A percentile compares a stretch with the other conserved stretches of the same genome.
These are phyloP conservation scores for Colletotrichum sp. DNA, from an alignment of 2,329 filamentous ascomycete species.

Conservation along the genomic window DNA sequence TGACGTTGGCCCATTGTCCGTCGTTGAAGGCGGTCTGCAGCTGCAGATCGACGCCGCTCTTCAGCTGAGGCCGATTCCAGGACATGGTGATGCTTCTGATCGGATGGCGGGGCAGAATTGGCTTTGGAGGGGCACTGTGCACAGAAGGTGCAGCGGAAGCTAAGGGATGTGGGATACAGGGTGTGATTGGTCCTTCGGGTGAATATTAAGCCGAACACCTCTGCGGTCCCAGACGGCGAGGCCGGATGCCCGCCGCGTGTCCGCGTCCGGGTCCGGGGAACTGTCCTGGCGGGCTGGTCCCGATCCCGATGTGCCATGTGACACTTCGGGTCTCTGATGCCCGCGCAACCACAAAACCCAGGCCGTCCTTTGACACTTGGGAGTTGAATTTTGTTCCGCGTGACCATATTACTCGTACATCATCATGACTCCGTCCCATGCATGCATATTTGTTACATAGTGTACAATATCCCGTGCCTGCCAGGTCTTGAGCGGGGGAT, in stretches of 20 bases:
- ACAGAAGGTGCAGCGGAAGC: constrained; percentile 11
- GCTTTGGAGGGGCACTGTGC: constrained; percentile 21
- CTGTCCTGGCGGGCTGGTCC: not conserved
- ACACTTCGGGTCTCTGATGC: not conserved
- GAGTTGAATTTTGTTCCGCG: not conserved
- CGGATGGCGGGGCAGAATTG: constrained; percentile 26
- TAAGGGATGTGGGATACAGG: not conserved
- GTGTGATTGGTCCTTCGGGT: constrained; percentile 6
- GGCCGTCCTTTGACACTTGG: not conserved
- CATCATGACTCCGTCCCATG: not conserved
- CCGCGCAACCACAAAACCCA: not conserved
- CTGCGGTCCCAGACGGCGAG: not conserved
- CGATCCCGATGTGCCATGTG: not conserved
- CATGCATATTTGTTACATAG: not conserved
- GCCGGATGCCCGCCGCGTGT: not conserved
- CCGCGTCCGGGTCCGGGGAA: not conserved
- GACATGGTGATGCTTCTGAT: constrained; percentile 22
- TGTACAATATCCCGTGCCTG: not conserved
- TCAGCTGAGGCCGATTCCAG: constrained; percentile 41
- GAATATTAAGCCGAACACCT: not conserved
- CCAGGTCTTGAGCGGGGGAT: not conserved
- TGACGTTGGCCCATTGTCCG: constrained; percentile 56
- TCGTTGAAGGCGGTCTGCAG: constrained; percentile 61
- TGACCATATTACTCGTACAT: not conserved
- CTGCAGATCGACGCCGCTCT: constrained; percentile 57